Percentiles rank a stretch among this genome's conserved stretches.
Evolutionary conservation across 257 asterid genomes (phyloP).

Genomic region (Fraxinus pennsylvanica): DNA sequence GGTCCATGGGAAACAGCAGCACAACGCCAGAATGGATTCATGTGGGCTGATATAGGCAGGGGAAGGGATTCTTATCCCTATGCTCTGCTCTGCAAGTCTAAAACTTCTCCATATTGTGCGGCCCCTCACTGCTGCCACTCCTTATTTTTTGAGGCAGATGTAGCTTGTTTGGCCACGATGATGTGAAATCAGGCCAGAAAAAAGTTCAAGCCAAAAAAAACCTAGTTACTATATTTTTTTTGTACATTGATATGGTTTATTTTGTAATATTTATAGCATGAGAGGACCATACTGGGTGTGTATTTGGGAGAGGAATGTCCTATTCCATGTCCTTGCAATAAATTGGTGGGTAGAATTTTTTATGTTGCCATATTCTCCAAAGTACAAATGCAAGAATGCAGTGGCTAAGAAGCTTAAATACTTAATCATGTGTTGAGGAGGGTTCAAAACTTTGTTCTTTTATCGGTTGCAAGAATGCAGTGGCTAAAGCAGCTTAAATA

Average conservation of each 20-base stretch:
- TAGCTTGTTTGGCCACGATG: background rate
- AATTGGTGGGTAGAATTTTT: background rate
- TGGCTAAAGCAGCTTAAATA: background rate
- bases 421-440: background rate
- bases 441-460: background rate
- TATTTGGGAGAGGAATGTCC: background rate
- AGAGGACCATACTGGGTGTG: background rate
- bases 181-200: background rate
- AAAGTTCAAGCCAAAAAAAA: background rate
- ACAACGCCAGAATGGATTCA: background rate
- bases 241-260: background rate
- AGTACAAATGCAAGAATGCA: background rate
- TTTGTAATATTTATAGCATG: background rate
- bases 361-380: background rate
- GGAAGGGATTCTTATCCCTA: background rate
- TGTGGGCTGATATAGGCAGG: background rate
- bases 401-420: background rate
- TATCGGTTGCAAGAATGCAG: background rate
- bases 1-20: background rate
- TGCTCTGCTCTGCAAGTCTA: background rate
- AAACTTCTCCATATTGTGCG: background rate
- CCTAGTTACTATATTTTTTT: background rate
- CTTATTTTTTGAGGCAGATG: background rate
- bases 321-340: background rate
- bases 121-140: background rate